Evolutionary conservation across 345 rosid species (phyloP).

Genomic region (Hypericum androsaemum): DNA sequence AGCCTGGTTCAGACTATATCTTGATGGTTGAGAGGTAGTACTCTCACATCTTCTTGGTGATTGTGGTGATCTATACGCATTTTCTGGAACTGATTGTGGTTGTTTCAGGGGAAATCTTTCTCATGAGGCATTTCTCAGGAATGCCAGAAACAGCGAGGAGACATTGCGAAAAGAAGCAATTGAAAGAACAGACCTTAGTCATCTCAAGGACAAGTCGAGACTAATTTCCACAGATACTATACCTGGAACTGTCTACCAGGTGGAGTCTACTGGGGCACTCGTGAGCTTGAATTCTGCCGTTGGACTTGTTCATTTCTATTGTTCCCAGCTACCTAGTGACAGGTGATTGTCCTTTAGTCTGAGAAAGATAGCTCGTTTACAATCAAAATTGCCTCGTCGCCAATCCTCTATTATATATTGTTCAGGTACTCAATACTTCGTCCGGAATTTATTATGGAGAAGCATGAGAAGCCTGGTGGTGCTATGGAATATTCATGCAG

Average conservation of each 20-base stretch:
- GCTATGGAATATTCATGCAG: constrained; percentile 87
- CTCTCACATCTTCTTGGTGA: constrained; percentile 3
- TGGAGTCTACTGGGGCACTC: constrained; percentile 89
- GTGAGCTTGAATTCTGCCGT: constrained; percentile 98
- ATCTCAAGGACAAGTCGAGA: constrained; percentile 82
- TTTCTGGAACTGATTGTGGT: constrained; percentile 2
- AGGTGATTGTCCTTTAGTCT: constrained; percentile 33
- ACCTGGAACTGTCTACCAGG: constrained; percentile 90
- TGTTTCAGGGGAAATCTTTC: constrained; percentile 64
- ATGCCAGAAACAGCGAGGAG: constrained; percentile 97
- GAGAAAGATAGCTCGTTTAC: background rate
- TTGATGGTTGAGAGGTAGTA: constrained; percentile 95
- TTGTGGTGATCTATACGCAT: constrained; percentile 1
- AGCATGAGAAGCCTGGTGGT: constrained; percentile 85
- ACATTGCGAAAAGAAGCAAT: constrained; percentile 92
- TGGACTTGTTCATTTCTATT: constrained; percentile 87
- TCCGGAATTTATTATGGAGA: constrained; percentile 88
- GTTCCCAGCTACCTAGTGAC: constrained; percentile 98
- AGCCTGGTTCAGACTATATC: constrained; percentile 97
- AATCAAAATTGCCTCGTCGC: constrained; percentile 8
- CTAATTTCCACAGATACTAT: constrained; percentile 57
- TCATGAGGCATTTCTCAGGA: constrained; percentile 80
- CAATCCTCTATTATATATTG: constrained; percentile 6
- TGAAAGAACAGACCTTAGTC: constrained; percentile 94
- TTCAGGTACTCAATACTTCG: constrained; percentile 87